A percentile compares a stretch with the other conserved stretches of the same genome.
These are phyloP conservation scores for Botrytis elliptica DNA, from an alignment of 2,329 filamentous ascomycete genomes.

Conservation along the genomic window DNA sequence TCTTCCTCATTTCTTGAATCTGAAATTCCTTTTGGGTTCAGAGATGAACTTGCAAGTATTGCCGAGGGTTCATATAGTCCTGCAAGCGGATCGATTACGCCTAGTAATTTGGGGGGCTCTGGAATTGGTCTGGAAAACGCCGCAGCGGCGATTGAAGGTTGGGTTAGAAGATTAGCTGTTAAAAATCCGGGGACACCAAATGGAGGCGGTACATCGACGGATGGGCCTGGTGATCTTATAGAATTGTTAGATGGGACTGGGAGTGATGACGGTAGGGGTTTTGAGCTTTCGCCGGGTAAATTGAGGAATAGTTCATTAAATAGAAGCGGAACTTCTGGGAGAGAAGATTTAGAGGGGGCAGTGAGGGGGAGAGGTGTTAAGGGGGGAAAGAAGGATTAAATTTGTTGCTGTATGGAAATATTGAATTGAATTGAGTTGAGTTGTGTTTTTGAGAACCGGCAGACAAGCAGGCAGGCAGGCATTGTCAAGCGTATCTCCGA, in stretches of 20 bases:
- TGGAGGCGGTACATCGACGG: conserved; percentile 42
- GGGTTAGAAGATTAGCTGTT: conserved; percentile 79
- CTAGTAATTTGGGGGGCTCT: conserved; percentile 47
- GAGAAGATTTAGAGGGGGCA: conserved; percentile 29
- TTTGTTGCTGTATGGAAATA: not conserved
- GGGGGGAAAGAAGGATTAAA: conserved; percentile 10
- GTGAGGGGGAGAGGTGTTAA: conserved; percentile 23
- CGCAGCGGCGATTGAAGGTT: conserved; percentile 83
- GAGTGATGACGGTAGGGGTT: conserved; percentile 51
- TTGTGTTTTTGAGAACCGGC: not conserved
- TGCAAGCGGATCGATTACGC: conserved; percentile 39
- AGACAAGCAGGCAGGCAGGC: not conserved
- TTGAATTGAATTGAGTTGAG: not conserved
- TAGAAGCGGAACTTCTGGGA: conserved; percentile 24
- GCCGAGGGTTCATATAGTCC: conserved; percentile 42
- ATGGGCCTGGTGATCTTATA: conserved; percentile 62
- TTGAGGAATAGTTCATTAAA: conserved; percentile 25
- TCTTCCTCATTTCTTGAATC: conserved; percentile 65
- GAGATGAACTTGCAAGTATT: conserved; percentile 42
- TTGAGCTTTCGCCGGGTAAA: conserved; percentile 33
- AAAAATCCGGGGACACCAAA: conserved; percentile 50
- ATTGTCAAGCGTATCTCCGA: not conserved
- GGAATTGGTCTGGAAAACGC: conserved; percentile 69
- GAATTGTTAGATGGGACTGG: conserved; percentile 64
- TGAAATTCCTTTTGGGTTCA: conserved; percentile 57